Evolutionary conservation across 164 flowering plant species (phyloP).

Genomic region (Liquidambar formosana): DNA sequence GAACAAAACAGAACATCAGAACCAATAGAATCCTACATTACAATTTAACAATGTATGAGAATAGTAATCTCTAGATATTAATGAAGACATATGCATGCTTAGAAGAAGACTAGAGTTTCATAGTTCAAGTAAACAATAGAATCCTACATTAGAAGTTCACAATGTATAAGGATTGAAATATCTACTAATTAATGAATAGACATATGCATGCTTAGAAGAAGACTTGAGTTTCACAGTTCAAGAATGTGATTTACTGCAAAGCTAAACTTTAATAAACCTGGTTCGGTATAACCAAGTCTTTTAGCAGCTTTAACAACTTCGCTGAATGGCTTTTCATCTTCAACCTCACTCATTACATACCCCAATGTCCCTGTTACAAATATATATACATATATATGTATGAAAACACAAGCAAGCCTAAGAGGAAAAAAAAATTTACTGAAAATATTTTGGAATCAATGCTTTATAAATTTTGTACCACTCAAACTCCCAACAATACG

Average conservation of each 20-base stretch:
- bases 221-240: background rate
- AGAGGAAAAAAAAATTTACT: background rate
- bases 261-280: slow-evolving; percentile 49
- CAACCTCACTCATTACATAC: slow-evolving; percentile 92
- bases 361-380: slow-evolving; percentile 86
- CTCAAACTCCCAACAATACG: slow-evolving; percentile 84
- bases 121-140: too few relatives aligned
- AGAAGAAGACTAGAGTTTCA: background rate
- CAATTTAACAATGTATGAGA: too few relatives aligned
- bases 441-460: background rate
- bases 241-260: background rate
- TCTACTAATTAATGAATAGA: too few relatives aligned
- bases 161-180: too few relatives aligned
- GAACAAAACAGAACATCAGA: too few relatives aligned
- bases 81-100: too few relatives aligned
- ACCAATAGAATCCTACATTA: too few relatives aligned
- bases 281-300: slow-evolving; percentile 86
- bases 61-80: too few relatives aligned
- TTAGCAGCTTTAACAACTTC: slow-evolving; percentile 82
- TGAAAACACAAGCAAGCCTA: background rate
- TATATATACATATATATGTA: slow-evolving; percentile 11
- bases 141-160: too few relatives aligned
- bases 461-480: slow-evolving; percentile 44
- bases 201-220: too few relatives aligned
- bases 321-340: slow-evolving; percentile 83